Base-by-base conservation (phyloP, 345 rosid species). In the Populus davidiana region DNA sequence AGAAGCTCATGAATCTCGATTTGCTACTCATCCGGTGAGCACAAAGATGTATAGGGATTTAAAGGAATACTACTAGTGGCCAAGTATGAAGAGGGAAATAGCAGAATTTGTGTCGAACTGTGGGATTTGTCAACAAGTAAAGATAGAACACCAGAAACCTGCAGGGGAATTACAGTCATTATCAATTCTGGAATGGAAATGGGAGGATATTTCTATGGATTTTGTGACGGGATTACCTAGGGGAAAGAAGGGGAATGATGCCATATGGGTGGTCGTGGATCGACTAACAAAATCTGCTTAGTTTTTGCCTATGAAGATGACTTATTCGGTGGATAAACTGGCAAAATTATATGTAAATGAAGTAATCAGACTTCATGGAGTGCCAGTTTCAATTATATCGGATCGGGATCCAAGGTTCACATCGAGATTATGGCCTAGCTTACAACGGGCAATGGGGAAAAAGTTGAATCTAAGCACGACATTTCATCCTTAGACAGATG, bases 101-200 rank as follows among this genome's bases (percentile, higher is more conserved):
- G 2, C 9, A 23, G 1, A 12, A 10, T n/a, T 5, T 63, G 3
- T 12, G 8, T 8, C 3, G 2, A 23, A 8, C 0, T 23, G 0
- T 2, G 50, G 0, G 25, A 11, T 62, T 4, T 44, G 5, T 9
- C 14, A 27, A 29, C 31, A 23, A 29, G 9, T 23, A 0, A 62
- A 23, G 23, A 29, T 27, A 8, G 11, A 23, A 62, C 1, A 23
- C 1, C 0, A 64, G 0, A 27, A 16, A 8, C 21, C 7, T 8
- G 1, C 0, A 5, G 11, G 3, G 18, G 17, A 64, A 11, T 14
- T 14, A 27, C 6, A 5, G 14, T 6, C 68, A 3, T 16, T 31
- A 5, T 3, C 35, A 14, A 64, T 64, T 0, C 5, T 1, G 11
- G 8, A 14, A 27, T 64, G 2, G 4, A 64, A 64, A 33, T 64